Percentiles rank a stretch among this genome's conserved stretches.
phyloP scores from a whole-genome alignment of 192 early-diverging fungal genomes.

The Podila horticola region DNA sequence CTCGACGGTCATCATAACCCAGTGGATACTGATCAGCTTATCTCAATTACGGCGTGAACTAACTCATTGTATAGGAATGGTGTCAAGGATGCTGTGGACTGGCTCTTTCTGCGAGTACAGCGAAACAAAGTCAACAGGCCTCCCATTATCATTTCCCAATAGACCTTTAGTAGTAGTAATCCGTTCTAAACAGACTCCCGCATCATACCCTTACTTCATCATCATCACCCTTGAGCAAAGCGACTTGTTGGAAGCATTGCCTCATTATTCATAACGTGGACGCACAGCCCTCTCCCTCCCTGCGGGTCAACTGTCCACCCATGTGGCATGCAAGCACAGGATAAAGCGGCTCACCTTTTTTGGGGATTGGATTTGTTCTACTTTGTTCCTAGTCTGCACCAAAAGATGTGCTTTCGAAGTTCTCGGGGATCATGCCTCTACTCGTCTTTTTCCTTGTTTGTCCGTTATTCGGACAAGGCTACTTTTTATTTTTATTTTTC shows the following conservation, averaged over 20 bases:
- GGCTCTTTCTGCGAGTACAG: constrained; percentile 86
- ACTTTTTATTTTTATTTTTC: no score
- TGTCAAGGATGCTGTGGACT: constrained; percentile 89
- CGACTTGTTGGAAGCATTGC: background rate
- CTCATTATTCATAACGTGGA: background rate
- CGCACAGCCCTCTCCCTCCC: background rate
- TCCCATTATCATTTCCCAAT: constrained; percentile 69
- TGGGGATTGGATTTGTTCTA: background rate
- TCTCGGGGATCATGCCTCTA: background rate
- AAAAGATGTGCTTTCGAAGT: background rate
- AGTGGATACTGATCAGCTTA: background rate
- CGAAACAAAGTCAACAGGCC: constrained; percentile 84
- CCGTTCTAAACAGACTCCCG: background rate
- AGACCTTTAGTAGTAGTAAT: background rate
- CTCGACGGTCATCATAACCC: background rate
- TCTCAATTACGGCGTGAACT: background rate
- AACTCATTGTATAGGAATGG: constrained; percentile 67
- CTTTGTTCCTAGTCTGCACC: background rate
- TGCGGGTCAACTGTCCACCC: no score
- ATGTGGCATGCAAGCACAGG: background rate
- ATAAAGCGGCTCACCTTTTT: constrained; percentile 1
- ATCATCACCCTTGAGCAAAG: background rate
- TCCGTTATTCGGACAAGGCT: no score
- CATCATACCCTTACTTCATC: background rate
- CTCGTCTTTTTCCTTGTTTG: no score